phyloP scores from a whole-genome alignment of 768 basidiomycete species.

The Amylocystis lapponica region DNA sequence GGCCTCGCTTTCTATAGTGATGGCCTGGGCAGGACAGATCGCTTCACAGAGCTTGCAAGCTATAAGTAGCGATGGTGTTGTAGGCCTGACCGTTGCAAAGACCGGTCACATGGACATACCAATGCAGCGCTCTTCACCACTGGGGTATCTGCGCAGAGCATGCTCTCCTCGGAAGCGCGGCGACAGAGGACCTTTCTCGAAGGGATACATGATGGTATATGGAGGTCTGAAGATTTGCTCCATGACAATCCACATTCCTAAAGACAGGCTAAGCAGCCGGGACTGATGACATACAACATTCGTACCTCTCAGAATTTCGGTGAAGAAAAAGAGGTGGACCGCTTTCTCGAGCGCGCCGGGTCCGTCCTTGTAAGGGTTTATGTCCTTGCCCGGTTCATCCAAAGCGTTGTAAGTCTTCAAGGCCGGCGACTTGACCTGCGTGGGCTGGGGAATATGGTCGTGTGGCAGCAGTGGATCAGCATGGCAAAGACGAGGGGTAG shows the following conservation, averaged over 20 bases:
- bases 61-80: constrained; percentile 25
- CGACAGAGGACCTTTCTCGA: constrained; percentile 96
- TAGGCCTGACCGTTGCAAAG: background rate
- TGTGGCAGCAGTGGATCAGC: constrained; percentile 16
- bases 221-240: constrained; percentile 92
- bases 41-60: constrained; percentile 99
- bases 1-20: constrained; percentile 98
- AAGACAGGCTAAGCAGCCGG: background rate
- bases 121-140: constrained; percentile 97
- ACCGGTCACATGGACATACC: constrained; percentile 46
- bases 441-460: constrained; percentile 12
- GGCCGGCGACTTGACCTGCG: constrained; percentile 6
- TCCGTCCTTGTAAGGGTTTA: constrained; percentile 70
- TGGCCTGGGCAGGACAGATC: constrained; percentile 98
- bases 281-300: constrained; percentile 19
- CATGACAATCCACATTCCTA: constrained; percentile 97
- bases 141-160: constrained; percentile 92
- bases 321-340: constrained; percentile 95
- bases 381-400: constrained; percentile 43
- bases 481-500: constrained; percentile 21
- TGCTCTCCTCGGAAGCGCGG: constrained; percentile 99
- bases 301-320: constrained; percentile 93
- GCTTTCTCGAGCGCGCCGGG: constrained; percentile 95
- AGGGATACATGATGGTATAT: constrained; percentile 98
- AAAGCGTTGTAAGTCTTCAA: constrained; percentile 28